Evolutionary conservation across 495 filamentous ascomycete genomes (phyloP).

Genomic region (Hypoxylon subgilvum): DNA sequence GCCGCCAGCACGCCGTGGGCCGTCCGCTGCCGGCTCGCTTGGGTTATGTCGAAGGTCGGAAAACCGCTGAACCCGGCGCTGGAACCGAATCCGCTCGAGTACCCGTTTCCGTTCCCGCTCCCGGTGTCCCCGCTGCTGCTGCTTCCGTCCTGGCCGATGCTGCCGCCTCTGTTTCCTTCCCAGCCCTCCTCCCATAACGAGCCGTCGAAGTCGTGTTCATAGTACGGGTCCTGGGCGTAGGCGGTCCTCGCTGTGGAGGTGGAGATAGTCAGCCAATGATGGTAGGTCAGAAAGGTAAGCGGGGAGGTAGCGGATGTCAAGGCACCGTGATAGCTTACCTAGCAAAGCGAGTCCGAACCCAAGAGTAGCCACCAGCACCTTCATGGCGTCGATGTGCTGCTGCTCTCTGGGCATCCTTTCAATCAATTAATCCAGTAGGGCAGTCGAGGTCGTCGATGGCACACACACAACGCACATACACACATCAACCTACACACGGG

Average conservation of each 20-base stretch:
- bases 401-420: neutral
- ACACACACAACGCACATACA: too few relatives aligned
- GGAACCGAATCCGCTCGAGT: neutral
- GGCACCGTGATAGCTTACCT: conserved; percentile 18
- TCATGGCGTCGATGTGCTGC: too few relatives aligned
- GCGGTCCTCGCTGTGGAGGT: neutral
- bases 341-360: conserved; percentile 11
- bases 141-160: too few relatives aligned
- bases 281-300: too few relatives aligned
- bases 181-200: neutral
- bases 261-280: neutral
- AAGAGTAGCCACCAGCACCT: conserved; percentile 4
- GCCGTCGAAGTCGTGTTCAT: neutral
- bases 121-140: too few relatives aligned
- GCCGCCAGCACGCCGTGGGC: conserved; percentile 52
- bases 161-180: neutral
- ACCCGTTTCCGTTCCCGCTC: too few relatives aligned
- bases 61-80: conserved; percentile 24
- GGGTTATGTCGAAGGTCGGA: conserved; percentile 33
- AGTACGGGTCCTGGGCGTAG: conserved; percentile 7
- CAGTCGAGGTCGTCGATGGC: too few relatives aligned
- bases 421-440: neutral
- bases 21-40: conserved; percentile 32
- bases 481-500: too few relatives aligned
- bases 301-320: too few relatives aligned